Evolutionary conservation across 2,329 filamentous ascomycete genomes (phyloP), one percentile per base, ranked within the genome.

Genomic region (Ophiosphaerella korrae): DNA sequence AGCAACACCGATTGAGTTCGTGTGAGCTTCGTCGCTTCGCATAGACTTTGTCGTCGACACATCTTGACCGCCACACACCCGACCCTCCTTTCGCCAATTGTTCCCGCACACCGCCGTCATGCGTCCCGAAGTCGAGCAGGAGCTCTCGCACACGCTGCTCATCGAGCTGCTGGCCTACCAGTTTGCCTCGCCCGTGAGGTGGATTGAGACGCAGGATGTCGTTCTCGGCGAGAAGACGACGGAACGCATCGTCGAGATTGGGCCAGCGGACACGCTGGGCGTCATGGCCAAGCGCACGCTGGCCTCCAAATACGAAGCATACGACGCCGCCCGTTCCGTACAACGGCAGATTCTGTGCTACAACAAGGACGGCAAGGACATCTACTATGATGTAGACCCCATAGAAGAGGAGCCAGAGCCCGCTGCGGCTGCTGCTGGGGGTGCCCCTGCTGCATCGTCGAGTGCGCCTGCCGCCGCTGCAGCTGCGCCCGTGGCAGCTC

Each of bases 161-260:
- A 90, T 99, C 63, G 94, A 99, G 87, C 90, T 99, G 60, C 87
- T 99, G 66, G 94, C 94, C 81, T 99, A 97, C 79, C 94, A 99
- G 76, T 99, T 99, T 77, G 94, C 94, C 68, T 97, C 93, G 47
- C 94, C 94, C 43, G 94, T 99, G 67, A 88, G 94, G 87, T 99
- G 94, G 94, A 99, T 99, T 77, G 94, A 99, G 80, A 99, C 94
- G 48, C 94, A 99, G 80, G 94, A 99, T 93, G 94, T 99, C 67
- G 94, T 99, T 71, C 89, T 99, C 66, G 93, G 89, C 60, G 92
- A 97, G 77, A 94, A 96, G 80, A 89, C 87, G 45, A 95, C 94
- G 43, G 94, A 99, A 83, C 88, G 94, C 72, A 95, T 99, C 72
- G 94, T 99, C 68, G 94, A 99, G 77, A 88, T 99, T 66, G 94